A percentile compares a stretch with the other conserved stretches of the same genome.
Evolutionary conservation across 768 basidiomycete species (phyloP).

Genomic region (Mycena indigotica): DNA sequence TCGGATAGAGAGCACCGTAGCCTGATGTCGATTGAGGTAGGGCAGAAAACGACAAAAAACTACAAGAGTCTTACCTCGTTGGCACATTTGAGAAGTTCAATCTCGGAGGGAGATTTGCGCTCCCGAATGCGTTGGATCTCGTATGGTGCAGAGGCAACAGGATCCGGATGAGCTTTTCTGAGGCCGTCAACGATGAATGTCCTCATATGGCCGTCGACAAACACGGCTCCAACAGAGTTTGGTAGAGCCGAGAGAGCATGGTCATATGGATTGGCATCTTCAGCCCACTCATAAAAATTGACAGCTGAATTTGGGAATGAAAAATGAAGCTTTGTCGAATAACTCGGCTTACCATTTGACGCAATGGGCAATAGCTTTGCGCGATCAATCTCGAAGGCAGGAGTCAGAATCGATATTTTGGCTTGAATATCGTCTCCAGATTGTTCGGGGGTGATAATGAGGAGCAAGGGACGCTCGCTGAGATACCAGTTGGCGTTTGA

Average conservation of each 20-base stretch:
- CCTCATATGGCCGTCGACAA: conserved; percentile 61
- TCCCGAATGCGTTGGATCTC: conserved; percentile 67
- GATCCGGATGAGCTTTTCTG: conserved; percentile 42
- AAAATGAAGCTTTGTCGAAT: too few relatives aligned
- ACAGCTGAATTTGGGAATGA: conserved; percentile 26
- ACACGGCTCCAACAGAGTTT: conserved; percentile 40
- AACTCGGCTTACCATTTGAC: conserved; percentile 29
- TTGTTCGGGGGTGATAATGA: conserved; percentile 57
- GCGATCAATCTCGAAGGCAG: conserved; percentile 73
- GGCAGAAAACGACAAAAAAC: not conserved
- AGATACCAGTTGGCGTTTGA: conserved; percentile 63
- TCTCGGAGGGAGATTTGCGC: conserved; percentile 71
- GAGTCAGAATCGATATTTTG: conserved; percentile 67
- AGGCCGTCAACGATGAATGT: conserved; percentile 70
- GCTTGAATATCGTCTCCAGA: conserved; percentile 33
- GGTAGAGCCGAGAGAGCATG: conserved; percentile 39
- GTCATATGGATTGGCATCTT: conserved; percentile 68
- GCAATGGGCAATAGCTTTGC: conserved; percentile 64
- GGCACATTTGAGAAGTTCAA: conserved; percentile 71
- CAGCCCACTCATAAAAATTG: conserved; percentile 60
- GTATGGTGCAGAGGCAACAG: conserved; percentile 51
- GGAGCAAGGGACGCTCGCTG: conserved; percentile 77
- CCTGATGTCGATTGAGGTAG: conserved; percentile 42
- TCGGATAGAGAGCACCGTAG: conserved; percentile 75
- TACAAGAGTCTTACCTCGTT: conserved; percentile 61